Conservation (phyloP, 805 yeast species). For the Candida vartiovaarae region DNA sequence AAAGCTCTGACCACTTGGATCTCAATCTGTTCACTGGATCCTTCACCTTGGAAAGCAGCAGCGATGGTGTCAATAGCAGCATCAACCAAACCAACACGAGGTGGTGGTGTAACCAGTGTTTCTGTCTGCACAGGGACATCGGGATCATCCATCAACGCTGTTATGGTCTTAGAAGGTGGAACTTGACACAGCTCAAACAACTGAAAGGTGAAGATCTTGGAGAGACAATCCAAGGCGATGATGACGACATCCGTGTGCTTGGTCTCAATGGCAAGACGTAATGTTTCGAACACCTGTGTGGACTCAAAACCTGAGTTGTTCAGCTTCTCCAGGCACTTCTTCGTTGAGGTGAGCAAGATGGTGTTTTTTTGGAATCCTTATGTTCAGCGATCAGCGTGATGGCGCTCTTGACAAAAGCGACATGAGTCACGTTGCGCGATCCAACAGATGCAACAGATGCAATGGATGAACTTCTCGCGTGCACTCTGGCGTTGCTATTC, state of each 20-base stretch:
- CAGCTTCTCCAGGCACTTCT: constrained; percentile 25
- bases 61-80: constrained; percentile 81
- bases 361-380: constrained; percentile 51
- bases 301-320: constrained; percentile 34
- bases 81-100: constrained; percentile 58
- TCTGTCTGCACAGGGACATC: constrained; percentile 13
- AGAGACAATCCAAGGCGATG: constrained; percentile 75
- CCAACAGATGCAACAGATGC: constrained; percentile 15
- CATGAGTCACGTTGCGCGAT: constrained; percentile 26
- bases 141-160: constrained; percentile 14
- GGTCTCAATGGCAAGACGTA: constrained; percentile 68
- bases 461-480: constrained; percentile 15
- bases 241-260: constrained; percentile 58
- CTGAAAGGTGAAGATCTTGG: constrained; percentile 83
- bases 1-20: constrained; percentile 89
- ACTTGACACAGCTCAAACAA: constrained; percentile 57
- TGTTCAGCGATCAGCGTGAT: constrained; percentile 48
- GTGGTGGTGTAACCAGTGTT: constrained; percentile 44
- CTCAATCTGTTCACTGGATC: constrained; percentile 84
- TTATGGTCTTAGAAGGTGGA: constrained; percentile 33
- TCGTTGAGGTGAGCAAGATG: constrained; percentile 26
- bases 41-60: constrained; percentile 84
- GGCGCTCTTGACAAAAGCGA: constrained; percentile 45
- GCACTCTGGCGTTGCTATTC: neutral
- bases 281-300: constrained; percentile 63